Base-by-base conservation (phyloP, 345 rosid species). In the Aquilaria malaccensis region DNA sequence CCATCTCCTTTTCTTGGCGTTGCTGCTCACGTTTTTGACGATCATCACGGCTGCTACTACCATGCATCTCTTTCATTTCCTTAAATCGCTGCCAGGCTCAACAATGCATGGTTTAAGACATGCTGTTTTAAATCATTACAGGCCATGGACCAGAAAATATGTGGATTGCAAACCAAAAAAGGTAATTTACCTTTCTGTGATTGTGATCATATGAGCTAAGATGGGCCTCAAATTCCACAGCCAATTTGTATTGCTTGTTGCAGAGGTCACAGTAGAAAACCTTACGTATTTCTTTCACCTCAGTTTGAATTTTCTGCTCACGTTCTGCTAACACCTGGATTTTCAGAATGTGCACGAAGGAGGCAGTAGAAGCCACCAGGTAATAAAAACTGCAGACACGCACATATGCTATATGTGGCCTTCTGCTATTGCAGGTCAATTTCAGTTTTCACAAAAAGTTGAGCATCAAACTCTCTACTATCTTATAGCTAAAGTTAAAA, bases 291-390 rank as follows among this genome's bases (percentile, higher is more conserved):
- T 94, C 99, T 82, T 88, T 86, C 45, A 94, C 97, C 80, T 90
- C 96, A 50, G 79, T 86, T 73, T 88, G 95, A 76, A 94, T 94
- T 86, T 90, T 94, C 79, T 81, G 97, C 91, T 94, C 99, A 58
- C 99, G 92, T 74, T 86, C 99, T 74, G 99, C 97, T 80, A 88
- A 62, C 67, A 90, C 99, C 99, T 94, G 99, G 81, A 94, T 94
- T 85, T 86, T 88, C 95, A 93, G 84, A 94, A 94, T 79, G 87
- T 92, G 95, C 83, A 90, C 85, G 96, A 88, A 90, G 97, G 92
- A 73, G 96, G 99, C 89, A 94, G 95, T 88, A 92, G 93, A 81
- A 85, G 86, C 95, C 90, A 83, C 96, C 97, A 87, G 90, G 91
- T 85, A 89, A 89, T 93, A 93, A 87, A 93, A 83, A 89, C 96